phyloP scores from a whole-genome alignment of 768 basidiomycete genomes.

The Tephrocybe sp. region DNA sequence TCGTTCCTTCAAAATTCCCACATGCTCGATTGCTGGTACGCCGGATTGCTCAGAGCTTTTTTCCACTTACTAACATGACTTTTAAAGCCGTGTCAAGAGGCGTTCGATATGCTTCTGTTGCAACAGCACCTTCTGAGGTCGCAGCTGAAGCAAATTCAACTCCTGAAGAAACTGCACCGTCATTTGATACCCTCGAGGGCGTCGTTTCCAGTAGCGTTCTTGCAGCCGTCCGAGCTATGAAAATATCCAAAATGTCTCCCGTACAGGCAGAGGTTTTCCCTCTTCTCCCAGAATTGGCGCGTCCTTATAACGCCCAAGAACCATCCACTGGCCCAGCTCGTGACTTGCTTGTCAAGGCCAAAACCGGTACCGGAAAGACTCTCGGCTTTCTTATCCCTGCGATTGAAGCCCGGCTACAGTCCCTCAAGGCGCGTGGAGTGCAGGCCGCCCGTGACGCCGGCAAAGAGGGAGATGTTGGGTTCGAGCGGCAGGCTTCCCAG shows the following conservation, averaged over 20 bases:
- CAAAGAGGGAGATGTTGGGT: slow-evolving; percentile 25
- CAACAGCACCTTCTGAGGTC: slow-evolving; percentile 6
- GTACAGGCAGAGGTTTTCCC: slow-evolving; percentile 81
- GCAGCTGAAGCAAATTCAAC: background rate
- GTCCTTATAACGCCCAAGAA: slow-evolving; percentile 42
- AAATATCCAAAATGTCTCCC: slow-evolving; percentile 67
- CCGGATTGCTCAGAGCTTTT: slow-evolving; percentile 4
- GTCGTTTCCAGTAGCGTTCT: slow-evolving; percentile 41
- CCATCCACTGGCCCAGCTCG: slow-evolving; percentile 31
- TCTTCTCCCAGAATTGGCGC: slow-evolving; percentile 67
- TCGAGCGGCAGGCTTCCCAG: slow-evolving; percentile 29
- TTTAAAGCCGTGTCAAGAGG: background rate
- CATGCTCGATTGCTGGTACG: slow-evolving; percentile 16
- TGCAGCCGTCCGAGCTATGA: slow-evolving; percentile 67
- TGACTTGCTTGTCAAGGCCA: slow-evolving; percentile 84
- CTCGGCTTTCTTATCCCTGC: slow-evolving; percentile 86
- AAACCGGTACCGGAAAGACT: slow-evolving; percentile 89
- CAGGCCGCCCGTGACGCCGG: slow-evolving; percentile 43
- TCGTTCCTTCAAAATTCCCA: slow-evolving; percentile 20
- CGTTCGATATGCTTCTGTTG: slow-evolving; percentile 12
- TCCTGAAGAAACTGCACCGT: slow-evolving; percentile 19
- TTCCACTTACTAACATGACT: background rate
- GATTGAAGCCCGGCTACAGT: slow-evolving; percentile 68
- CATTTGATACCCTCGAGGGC: slow-evolving; percentile 37
- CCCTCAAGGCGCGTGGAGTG: slow-evolving; percentile 44